A percentile compares a stretch with the other conserved stretches of the same genome.
phyloP scores from a whole-genome alignment of 2,329 filamentous ascomycete genomes.

The Sporothrix humicola region DNA sequence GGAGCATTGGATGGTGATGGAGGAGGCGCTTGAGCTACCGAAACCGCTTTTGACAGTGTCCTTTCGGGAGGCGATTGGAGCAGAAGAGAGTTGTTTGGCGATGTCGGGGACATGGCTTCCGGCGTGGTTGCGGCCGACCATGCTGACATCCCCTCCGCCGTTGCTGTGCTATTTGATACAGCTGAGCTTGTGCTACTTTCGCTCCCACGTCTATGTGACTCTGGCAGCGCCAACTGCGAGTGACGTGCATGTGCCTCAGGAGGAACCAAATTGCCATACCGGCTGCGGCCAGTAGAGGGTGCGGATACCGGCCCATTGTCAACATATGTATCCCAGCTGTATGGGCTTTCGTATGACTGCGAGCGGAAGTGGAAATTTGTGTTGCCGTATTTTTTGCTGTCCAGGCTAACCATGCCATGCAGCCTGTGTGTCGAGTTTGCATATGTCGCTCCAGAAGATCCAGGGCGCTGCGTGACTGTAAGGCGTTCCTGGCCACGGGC shows the following conservation, averaged over 20 bases:
- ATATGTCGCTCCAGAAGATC: not conserved
- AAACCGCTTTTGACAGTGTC: not conserved
- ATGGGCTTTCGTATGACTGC: slow-evolving; percentile 30
- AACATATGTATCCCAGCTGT: slow-evolving; percentile 7
- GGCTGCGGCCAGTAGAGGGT: not conserved
- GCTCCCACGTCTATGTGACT: slow-evolving; percentile 31
- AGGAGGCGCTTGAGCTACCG: not conserved
- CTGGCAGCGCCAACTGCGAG: not conserved
- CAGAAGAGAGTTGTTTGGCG: slow-evolving; percentile 22
- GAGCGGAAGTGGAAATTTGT: slow-evolving; percentile 27
- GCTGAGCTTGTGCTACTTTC: slow-evolving; percentile 36
- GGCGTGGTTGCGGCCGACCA: slow-evolving; percentile 36
- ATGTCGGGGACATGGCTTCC: slow-evolving; percentile 35
- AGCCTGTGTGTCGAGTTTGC: not conserved
- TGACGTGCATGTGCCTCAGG: not conserved
- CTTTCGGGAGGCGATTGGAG: slow-evolving; percentile 21
- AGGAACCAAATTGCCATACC: slow-evolving; percentile 26
- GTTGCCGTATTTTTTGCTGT: not conserved
- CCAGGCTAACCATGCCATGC: not conserved
- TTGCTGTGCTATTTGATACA: slow-evolving; percentile 26
- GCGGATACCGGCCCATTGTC: not conserved
- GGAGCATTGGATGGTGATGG: slow-evolving; percentile 5
- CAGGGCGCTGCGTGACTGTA: not conserved
- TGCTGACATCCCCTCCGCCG: slow-evolving; percentile 20
- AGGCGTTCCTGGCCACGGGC: not conserved